Evolutionary conservation across 1,284 basidiomycete genomes (phyloP).

Genomic region (Leccinum ponderosum): DNA sequence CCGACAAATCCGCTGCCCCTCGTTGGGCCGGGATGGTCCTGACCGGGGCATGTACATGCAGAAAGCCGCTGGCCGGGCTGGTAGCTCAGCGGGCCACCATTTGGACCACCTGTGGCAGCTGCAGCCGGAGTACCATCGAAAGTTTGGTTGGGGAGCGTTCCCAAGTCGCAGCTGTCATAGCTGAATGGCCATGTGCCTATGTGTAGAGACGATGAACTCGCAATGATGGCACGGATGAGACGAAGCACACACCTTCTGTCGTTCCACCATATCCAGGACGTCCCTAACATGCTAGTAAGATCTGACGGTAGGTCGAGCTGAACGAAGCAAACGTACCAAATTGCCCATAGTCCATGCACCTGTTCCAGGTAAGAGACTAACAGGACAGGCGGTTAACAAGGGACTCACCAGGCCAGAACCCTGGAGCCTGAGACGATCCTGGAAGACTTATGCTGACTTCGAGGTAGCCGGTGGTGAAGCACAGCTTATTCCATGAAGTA

Average conservation of each 20-base stretch:
- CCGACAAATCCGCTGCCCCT: constrained; percentile 57
- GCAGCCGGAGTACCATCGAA: constrained; percentile 51
- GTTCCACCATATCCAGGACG: constrained; percentile 70
- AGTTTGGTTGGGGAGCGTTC: constrained; percentile 83
- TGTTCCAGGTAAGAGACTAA: constrained; percentile 20
- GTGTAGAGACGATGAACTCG: constrained; percentile 5
- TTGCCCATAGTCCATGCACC: constrained; percentile 86
- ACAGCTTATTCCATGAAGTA: constrained; percentile 88
- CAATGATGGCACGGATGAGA: neutral
- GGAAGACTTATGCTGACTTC: constrained; percentile 82
- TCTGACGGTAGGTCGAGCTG: neutral
- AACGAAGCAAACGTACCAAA: constrained; percentile 41
- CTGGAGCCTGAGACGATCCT: constrained; percentile 67
- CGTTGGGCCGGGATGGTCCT: constrained; percentile 79
- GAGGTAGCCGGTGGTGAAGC: constrained; percentile 92
- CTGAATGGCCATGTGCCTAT: constrained; percentile 73
- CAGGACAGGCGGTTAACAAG: neutral
- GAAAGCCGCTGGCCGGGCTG: constrained; percentile 81
- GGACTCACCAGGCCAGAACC: constrained; percentile 67
- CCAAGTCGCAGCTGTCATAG: constrained; percentile 81
- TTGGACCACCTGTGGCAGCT: constrained; percentile 50
- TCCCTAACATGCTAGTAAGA: constrained; percentile 45
- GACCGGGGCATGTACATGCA: constrained; percentile 81
- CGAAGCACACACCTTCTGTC: constrained; percentile 49
- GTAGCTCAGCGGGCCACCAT: constrained; percentile 54